Base-by-base conservation (phyloP, 768 basidiomycete genomes). In the Chalciporus chontae region DNA sequence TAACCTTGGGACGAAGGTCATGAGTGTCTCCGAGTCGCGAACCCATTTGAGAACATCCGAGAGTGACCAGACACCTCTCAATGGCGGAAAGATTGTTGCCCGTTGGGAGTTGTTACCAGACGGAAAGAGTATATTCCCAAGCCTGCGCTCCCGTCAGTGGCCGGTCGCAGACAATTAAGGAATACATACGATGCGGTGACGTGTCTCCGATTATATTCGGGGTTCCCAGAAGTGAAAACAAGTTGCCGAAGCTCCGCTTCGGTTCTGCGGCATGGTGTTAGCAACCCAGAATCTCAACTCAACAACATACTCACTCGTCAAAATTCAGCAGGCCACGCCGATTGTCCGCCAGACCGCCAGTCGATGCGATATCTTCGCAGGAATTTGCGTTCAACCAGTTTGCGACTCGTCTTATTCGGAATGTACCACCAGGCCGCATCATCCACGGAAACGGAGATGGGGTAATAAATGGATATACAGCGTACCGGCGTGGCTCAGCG, bases 381-480 rank as follows among this genome's bases (percentile, higher is more conserved):
- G 61, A 52, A 43, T 64, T 56, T 15, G 63, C 52, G 31, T 70
- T 68, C 32, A 84, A 72, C 81, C 80, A 87, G 57, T 85, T 78
- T 11, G 75, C 77, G 13, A 88, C 77, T 43, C 78, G 75, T 41
- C 86, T 77, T 40, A 85, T 61, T 43, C 88, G 76, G 60, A 85
- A 86, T 23, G 75, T 67, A 50, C 71, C 69, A 34, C 69, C 69
- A 9, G 71, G 53, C 18, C 67, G 68, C 55, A 74, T 68, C 34
- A 70, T 76, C 74, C 79, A 81, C 7, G 77, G 75, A 32, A 78
- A 62, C 9, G 76, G 60, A 14, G 72, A 77, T 10, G 77, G 70
- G 1, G 79, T 68, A 6, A 78, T 56, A 59, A 87, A 87, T 0
- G 88, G 88, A 63, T 82, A 90, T 34, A 87, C 55, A n/a, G 84